These are phyloP conservation scores for Phytophthora pini DNA, from an alignment of 352 stramenopile genomes.

Conservation along the genomic window DNA sequence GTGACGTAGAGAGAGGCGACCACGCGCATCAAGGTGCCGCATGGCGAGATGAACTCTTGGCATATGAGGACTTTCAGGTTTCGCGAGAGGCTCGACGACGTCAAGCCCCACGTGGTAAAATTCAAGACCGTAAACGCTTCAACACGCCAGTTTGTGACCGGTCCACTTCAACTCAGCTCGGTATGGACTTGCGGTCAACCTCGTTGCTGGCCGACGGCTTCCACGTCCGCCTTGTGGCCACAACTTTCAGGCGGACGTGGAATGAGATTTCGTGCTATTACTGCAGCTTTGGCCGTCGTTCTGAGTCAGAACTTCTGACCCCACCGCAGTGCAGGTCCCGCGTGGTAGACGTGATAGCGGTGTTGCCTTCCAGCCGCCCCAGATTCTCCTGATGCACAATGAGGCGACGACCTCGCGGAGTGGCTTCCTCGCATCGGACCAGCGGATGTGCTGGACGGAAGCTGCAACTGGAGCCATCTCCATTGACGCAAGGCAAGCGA, in stretches of 20 bases:
- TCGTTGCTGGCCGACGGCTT: not conserved
- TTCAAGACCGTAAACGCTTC: not conserved
- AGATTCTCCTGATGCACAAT: too few relatives aligned
- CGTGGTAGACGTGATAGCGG: not conserved
- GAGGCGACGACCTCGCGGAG: too few relatives aligned
- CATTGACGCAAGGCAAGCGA: not conserved
- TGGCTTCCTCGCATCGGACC: slow-evolving; percentile 1
- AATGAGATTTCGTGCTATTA: slow-evolving; percentile 3
- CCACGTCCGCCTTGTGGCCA: not conserved
- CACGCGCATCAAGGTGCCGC: slow-evolving; percentile 4
- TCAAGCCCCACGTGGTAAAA: slow-evolving; percentile 3
- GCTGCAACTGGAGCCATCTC: not conserved
- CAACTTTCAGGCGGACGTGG: slow-evolving; percentile 2
- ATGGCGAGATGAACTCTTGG: slow-evolving; percentile 11
- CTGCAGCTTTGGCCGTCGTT: slow-evolving; percentile 6
- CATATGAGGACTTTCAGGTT: not conserved
- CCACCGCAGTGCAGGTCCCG: slow-evolving; percentile 5
- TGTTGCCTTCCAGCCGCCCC: not conserved
- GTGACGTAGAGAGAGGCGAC: slow-evolving; percentile 1
- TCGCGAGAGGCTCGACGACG: not conserved
- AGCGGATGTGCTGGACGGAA: slow-evolving; percentile 15
- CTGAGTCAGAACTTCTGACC: slow-evolving; percentile 1
- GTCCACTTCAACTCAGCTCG: not conserved
- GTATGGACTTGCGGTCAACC: not conserved
- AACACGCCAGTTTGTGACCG: slow-evolving; percentile 7